Percentiles rank a stretch among this genome's conserved stretches.
phyloP scores from a whole-genome alignment of 768 basidiomycete genomes.

The Phanerodontia chrysosporium region DNA sequence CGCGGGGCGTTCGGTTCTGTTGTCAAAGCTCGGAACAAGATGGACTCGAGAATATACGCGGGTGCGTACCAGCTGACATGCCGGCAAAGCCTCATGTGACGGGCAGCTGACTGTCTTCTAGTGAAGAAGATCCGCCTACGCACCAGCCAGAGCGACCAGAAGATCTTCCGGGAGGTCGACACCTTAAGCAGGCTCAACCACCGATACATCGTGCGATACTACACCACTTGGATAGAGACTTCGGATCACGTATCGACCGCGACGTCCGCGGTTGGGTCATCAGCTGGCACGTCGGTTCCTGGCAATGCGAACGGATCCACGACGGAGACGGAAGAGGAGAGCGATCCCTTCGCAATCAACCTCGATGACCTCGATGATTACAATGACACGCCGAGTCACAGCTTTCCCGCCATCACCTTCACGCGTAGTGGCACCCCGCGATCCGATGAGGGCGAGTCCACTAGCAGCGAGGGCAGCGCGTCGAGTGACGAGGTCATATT shows the following conservation, averaged over 20 bases:
- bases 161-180: constrained; percentile 89
- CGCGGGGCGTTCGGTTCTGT: constrained; percentile 93
- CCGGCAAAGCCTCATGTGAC: constrained; percentile 46
- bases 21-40: constrained; percentile 87
- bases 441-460: constrained; percentile 9
- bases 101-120: constrained; percentile 20
- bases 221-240: constrained; percentile 86
- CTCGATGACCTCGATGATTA: constrained; percentile 57
- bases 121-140: constrained; percentile 89
- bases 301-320: constrained; percentile 29
- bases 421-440: constrained; percentile 41
- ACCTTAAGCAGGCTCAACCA: constrained; percentile 85
- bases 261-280: constrained; percentile 41
- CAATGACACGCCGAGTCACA: constrained; percentile 26
- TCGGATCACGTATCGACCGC: constrained; percentile 48
- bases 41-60: constrained; percentile 82
- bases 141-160: constrained; percentile 73
- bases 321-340: constrained; percentile 25
- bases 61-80: constrained; percentile 35
- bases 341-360: constrained; percentile 60
- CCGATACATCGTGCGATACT: constrained; percentile 88
- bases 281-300: constrained; percentile 47
- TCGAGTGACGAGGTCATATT: not conserved
- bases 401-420: constrained; percentile 88
- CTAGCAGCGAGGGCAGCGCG: not conserved